Evolutionary conservation across 1,139 yeast species (phyloP).

Genomic region (Scheffersomyces insectosa): DNA sequence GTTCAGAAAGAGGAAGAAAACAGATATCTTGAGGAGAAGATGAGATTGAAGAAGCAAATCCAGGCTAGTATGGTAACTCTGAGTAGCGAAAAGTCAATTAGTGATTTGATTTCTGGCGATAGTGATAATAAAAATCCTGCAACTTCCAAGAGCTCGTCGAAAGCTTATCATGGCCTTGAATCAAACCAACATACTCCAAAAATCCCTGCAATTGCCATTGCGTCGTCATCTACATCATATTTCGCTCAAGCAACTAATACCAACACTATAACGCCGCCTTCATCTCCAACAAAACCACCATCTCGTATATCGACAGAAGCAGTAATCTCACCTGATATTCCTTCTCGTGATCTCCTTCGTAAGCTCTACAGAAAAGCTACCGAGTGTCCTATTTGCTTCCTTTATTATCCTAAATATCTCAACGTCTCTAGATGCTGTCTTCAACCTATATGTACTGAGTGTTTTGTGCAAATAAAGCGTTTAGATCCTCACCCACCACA

Average conservation of each 20-base stretch:
- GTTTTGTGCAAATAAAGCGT: slow-evolving; percentile 93
- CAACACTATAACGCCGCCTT: neutral
- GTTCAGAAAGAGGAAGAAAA: slow-evolving; percentile 58
- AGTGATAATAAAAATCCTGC: too few species aligned
- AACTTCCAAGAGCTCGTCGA: neutral
- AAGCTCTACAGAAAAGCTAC: slow-evolving; percentile 60
- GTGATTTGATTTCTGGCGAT: neutral
- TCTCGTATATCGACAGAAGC: neutral
- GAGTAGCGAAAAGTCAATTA: neutral
- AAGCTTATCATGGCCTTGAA: neutral
- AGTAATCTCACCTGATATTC: slow-evolving; percentile 15
- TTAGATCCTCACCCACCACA: slow-evolving; percentile 96
- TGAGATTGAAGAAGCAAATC: slow-evolving; percentile 13
- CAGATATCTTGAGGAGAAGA: slow-evolving; percentile 43
- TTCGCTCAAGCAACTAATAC: neutral
- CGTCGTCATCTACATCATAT: neutral
- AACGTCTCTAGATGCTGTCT: slow-evolving; percentile 88
- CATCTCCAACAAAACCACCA: neutral
- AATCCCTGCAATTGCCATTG: neutral
- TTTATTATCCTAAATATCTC: slow-evolving; percentile 76
- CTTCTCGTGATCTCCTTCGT: slow-evolving; percentile 33
- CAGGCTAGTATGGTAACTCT: neutral
- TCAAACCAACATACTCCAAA: neutral
- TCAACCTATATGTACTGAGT: slow-evolving; percentile 93
- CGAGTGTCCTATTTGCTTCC: slow-evolving; percentile 95